A percentile compares a stretch with the other conserved stretches of the same genome.
phyloP scores from a whole-genome alignment of 192 early-diverging fungal genomes.

The Dissophora ornata region DNA sequence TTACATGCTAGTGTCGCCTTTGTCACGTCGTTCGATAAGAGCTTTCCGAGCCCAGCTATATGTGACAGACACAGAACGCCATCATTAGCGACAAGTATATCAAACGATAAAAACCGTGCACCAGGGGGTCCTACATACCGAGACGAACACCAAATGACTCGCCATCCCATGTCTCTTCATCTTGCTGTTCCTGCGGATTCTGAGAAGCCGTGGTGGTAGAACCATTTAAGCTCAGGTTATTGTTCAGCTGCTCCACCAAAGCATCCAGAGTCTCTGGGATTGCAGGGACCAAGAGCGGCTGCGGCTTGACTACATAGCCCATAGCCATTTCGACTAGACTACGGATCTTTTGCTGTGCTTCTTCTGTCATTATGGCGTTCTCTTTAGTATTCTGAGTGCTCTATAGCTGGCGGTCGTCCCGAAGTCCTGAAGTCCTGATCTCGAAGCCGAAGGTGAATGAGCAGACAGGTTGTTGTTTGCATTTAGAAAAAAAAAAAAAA shows the following conservation, averaged over 20 bases:
- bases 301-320: constrained; percentile 41
- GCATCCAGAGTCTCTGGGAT: constrained; percentile 37
- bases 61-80: not conserved
- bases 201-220: not conserved
- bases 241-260: constrained; percentile 22
- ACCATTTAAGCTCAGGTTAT: constrained; percentile 3
- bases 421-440: not conserved
- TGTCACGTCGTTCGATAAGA: constrained; percentile 44
- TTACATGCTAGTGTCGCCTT: constrained; percentile 55
- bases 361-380: constrained; percentile 28
- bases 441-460: too few relatives aligned
- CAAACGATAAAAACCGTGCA: not conserved
- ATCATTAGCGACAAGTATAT: not conserved
- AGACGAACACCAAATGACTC: constrained; percentile 41
- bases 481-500: constrained; percentile 6
- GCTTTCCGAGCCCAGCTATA: constrained; percentile 31
- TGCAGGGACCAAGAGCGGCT: constrained; percentile 34
- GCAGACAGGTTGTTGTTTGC: constrained; percentile 2
- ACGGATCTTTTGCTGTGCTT: constrained; percentile 49
- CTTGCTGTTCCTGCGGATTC: not conserved
- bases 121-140: constrained; percentile 5
- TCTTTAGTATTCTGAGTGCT: not conserved
- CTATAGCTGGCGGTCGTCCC: not conserved
- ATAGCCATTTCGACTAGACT: constrained; percentile 41
- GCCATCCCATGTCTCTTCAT: constrained; percentile 48